A percentile compares a stretch with the other conserved stretches of the same genome.
Conservation (phyloP, 1,284 basidiomycete species). For the Mycena citricolor region DNA sequence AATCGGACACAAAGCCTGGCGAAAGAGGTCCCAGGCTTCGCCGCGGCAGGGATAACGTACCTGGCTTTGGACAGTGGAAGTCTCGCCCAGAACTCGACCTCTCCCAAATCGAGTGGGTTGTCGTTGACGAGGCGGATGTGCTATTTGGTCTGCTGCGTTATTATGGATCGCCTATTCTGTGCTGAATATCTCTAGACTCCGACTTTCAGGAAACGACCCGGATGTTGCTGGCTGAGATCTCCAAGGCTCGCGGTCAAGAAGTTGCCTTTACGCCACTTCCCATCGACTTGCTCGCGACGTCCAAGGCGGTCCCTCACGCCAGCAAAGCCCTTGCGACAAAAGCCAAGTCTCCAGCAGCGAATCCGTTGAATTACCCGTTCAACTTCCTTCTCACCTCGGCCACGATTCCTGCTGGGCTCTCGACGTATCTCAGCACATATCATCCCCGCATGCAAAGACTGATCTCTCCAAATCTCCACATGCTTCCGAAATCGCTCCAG, state of each 20-base stretch:
- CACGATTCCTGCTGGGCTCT: slow-evolving; percentile 79
- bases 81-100: slow-evolving; percentile 21
- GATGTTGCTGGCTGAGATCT: slow-evolving; percentile 66
- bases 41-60: slow-evolving; percentile 36
- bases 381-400: slow-evolving; percentile 83
- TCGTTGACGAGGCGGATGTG: slow-evolving; percentile 88
- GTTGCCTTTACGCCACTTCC: slow-evolving; percentile 34
- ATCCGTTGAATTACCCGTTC: slow-evolving; percentile 59
- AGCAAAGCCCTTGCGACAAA: slow-evolving; percentile 12
- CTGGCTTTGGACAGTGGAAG: slow-evolving; percentile 33
- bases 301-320: slow-evolving; percentile 21
- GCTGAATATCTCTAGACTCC: slow-evolving; percentile 48
- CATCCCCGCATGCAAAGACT: slow-evolving; percentile 67
- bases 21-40: slow-evolving; percentile 27
- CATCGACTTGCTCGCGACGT: slow-evolving; percentile 17
- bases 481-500: slow-evolving; percentile 66
- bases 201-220: slow-evolving; percentile 77
- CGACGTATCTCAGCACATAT: slow-evolving; percentile 58
- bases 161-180: slow-evolving; percentile 4
- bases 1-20: slow-evolving; percentile 26
- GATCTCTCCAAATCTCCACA: slow-evolving; percentile 77
- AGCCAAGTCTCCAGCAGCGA: slow-evolving; percentile 8
- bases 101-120: slow-evolving; percentile 71
- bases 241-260: slow-evolving; percentile 55
- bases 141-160: slow-evolving; percentile 77